Evolutionary conservation across 495 filamentous ascomycete genomes (phyloP), one percentile per base, ranked within the genome.

Genomic region (Penicillium manginii): DNA sequence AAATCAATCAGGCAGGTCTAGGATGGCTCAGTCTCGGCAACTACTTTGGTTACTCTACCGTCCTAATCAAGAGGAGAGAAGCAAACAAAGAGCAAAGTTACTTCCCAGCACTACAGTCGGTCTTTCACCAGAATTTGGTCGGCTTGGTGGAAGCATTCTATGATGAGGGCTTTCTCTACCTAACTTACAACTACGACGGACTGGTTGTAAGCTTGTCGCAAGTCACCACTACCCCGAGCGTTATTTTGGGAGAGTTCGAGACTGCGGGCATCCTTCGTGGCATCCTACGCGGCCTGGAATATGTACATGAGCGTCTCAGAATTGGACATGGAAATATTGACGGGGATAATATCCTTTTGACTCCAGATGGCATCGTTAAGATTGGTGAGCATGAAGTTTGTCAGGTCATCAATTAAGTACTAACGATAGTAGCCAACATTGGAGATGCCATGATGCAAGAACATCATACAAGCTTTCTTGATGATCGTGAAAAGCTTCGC

Each of bases 11-110:
- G 39, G 48, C 22, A 11, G 55, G 48, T 8, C 40, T 9, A 10
- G 22, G 55, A 46, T 57, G 22, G 47, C 55, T 51, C 5, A 52
- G 55, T 32, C 22, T 57, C 32, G 35, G 48, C 21, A 57, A 57
- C 47, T 57, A 57, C 18, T 57, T 51, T 33, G 21, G 55, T 14
- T 51, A 51, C 17, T 57, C 35, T 26, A 45, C 48, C 46, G 35
- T 51, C n/a, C 18, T 57, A 6, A 51, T 57, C 7, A 57, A 57
- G 49, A 57, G 12, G 46, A 51, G 14, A 45, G 15, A 40, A 15
- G 21, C 37, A 14, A n/a, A 45, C 0, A 31, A 51, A 45, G 18
- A 42, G 18, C 47, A 5, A 32, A 22, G 19, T 45, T 19, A 21
- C 31, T 51, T 57, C 23, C 40, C 35, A 7, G 47, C 23, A 18